phyloP scores from a whole-genome alignment of 106 monocot genomes.

The Acorus calamus region DNA sequence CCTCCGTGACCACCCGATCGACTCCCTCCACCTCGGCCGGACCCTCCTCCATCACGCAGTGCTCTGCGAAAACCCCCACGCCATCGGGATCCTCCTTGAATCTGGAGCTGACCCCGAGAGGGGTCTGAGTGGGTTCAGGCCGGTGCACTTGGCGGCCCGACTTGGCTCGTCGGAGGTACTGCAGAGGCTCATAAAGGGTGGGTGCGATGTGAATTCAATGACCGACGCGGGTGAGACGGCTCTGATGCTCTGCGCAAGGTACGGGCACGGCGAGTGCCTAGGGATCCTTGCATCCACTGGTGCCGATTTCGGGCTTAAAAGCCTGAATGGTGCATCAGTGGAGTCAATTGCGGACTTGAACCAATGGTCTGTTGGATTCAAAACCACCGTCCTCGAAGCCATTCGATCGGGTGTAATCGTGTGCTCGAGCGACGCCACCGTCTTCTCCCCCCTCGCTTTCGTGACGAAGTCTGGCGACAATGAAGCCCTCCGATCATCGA shows the following conservation, averaged over 20 bases:
- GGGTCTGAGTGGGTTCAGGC: constrained; percentile 26
- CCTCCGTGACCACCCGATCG: constrained; percentile 32
- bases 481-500: constrained; percentile 26
- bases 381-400: constrained; percentile 19
- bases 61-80: constrained; percentile 46
- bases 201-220: constrained; percentile 45
- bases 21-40: constrained; percentile 47
- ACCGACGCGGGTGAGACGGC: constrained; percentile 47
- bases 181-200: constrained; percentile 21
- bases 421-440: constrained; percentile 14
- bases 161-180: constrained; percentile 37
- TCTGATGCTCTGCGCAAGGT: constrained; percentile 27
- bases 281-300: constrained; percentile 34
- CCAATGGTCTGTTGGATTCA: constrained; percentile 29
- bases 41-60: constrained; percentile 81
- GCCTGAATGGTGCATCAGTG: constrained; percentile 23
- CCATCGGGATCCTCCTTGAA: constrained; percentile 36
- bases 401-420: constrained; percentile 28
- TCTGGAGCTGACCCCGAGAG: constrained; percentile 43
- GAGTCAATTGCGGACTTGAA: constrained; percentile 18
- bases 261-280: constrained; percentile 39
- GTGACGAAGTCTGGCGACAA: constrained; percentile 32
- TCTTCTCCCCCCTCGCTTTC: constrained; percentile 51
- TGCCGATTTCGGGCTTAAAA: constrained; percentile 61
- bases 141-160: constrained; percentile 63